Conservation (phyloP, 352 stramenopile genomes). For the Phytopythium sindhum region DNA sequence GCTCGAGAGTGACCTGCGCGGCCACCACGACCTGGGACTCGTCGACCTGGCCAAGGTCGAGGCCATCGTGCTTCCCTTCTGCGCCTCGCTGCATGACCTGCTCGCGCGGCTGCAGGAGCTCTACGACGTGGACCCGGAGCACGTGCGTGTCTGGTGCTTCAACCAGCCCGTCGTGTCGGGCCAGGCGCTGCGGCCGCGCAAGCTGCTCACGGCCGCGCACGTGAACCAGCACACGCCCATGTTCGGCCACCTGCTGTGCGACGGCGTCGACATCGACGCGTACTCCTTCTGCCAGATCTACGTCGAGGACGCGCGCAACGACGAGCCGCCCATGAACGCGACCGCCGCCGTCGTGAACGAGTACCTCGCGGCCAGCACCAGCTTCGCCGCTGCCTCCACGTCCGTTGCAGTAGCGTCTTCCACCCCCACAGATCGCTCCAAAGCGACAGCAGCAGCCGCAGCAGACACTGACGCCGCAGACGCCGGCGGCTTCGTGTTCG, state of each 20-base stretch:
- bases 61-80: constrained; percentile 65
- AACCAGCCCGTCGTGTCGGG: constrained; percentile 74
- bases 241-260: constrained; percentile 66
- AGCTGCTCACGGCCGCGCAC: constrained; percentile 50
- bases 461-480: background rate
- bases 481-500: constrained; percentile 46
- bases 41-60: constrained; percentile 41
- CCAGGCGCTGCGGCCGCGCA: constrained; percentile 65
- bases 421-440: background rate
- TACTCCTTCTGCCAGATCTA: constrained; percentile 83
- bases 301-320: constrained; percentile 36
- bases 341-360: background rate
- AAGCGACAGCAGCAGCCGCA: background rate
- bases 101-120: constrained; percentile 29
- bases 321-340: constrained; percentile 18
- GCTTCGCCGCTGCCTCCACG: background rate
- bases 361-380: background rate
- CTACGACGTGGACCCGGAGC: constrained; percentile 27
- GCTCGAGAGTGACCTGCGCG: constrained; percentile 46
- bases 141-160: constrained; percentile 64
- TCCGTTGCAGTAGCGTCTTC: background rate
- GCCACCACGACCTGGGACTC: constrained; percentile 55
- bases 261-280: constrained; percentile 80
- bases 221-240: constrained; percentile 41
- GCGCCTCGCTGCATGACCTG: constrained; percentile 56